Conservation (phyloP, 192 early-diverging fungal genomes). For the Umbelopsis sp. region DNA sequence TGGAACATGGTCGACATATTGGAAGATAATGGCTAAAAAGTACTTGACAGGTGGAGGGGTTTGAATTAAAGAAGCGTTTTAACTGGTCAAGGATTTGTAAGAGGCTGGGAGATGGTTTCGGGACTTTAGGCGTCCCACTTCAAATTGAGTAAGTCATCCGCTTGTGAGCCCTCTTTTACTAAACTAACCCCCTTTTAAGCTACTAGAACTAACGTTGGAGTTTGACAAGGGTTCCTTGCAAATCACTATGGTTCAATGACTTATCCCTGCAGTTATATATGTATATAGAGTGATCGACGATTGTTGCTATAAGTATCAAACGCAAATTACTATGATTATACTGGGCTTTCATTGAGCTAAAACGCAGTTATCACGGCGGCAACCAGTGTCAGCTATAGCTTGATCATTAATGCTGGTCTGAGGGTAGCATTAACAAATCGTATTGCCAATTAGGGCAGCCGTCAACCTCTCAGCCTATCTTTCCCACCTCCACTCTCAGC, state of each 20-base stretch:
- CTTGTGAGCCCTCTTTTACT: conserved; percentile 6
- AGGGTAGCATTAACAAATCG: conserved; percentile 19
- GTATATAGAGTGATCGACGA: too few species aligned
- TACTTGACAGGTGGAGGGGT: not conserved
- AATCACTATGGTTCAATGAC: not conserved
- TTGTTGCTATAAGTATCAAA: too few species aligned
- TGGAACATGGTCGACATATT: too few species aligned
- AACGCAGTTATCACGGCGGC: not conserved
- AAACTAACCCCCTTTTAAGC: conserved; percentile 10
- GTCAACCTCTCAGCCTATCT: conserved; percentile 21
- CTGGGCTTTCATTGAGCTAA: not conserved
- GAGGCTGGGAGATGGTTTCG: conserved; percentile 10
- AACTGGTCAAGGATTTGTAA: conserved; percentile 16
- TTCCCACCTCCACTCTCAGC: conserved; percentile 19
- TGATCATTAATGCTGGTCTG: not conserved
- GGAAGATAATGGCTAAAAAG: not conserved
- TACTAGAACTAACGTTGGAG: not conserved
- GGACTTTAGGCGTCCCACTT: conserved; percentile 20
- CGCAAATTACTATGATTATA: too few species aligned
- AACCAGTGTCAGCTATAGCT: not conserved
- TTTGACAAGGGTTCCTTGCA: not conserved
- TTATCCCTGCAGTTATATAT: too few species aligned
- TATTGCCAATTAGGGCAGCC: not conserved
- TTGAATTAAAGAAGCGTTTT: not conserved
- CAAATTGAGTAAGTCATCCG: conserved; percentile 19